Base-by-base conservation (phyloP, 2,329 filamentous ascomycete species). In the Pestalotiopsis sp. region DNA sequence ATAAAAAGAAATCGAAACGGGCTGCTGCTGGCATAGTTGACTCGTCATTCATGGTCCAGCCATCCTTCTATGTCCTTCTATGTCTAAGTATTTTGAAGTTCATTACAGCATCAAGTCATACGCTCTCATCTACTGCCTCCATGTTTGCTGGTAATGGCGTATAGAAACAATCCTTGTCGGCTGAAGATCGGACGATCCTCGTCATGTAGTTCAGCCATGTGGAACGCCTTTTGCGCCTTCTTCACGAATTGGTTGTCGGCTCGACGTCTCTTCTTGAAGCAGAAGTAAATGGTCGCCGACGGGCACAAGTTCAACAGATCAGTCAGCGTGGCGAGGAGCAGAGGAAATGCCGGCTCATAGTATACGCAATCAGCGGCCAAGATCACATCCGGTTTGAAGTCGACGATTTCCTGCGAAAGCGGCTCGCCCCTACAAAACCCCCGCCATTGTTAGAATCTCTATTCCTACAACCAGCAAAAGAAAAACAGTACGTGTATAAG, bases 291-390 rank as follows among this genome's bases (percentile, higher is more conserved):
- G 11, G 86, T 83, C 12, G 88, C 87, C 58, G 84, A 79, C 25
- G 92, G 91, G 79, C 91, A 94, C 58, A 94, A 86, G 17, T 88
- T 87, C 72, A 97, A 85, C 62, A 98, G 84, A 71, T 93, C 90
- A 69, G 88, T 84, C 72, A 98, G 82, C 5, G 95, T 98, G 71
- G 90, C 83, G 76, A 96, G 87, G 61, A 99, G 86, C 41, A 98
- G 85, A 38, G 95, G 95, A 77, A 98, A 98, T 1, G 96, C 93
- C 2, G 95, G 94, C 80, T 98, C 96, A 79, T 97, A 97, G 83
- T 98, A 99, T 63, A 97, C 94, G 81, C 95, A 98, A 80, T 98
- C 96, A 55, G 95, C 95, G 3, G 96, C 96, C n/a, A 98, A 87
- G 67, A 99, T 90, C 67, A 97, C 85, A 75, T 95, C 90, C 20